phyloP scores from a whole-genome alignment of 2,329 filamentous ascomycete genomes.

The Aspergillus oerlinghausenensis region DNA sequence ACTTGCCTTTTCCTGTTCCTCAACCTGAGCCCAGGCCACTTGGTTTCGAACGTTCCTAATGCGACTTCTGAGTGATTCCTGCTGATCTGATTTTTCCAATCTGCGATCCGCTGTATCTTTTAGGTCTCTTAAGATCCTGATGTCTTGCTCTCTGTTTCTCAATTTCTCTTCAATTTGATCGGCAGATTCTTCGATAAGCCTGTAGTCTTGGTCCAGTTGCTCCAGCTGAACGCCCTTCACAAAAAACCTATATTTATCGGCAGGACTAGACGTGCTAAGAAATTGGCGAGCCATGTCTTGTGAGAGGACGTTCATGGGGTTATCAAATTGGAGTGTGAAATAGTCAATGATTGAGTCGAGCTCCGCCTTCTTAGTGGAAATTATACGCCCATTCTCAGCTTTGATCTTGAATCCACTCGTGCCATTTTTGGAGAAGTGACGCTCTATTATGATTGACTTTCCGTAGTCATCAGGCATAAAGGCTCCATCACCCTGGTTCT shows the following conservation, averaged over 20 bases:
- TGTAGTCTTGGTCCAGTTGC: conserved; percentile 86
- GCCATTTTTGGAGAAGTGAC: conserved; percentile 73
- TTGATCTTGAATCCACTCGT: conserved; percentile 84
- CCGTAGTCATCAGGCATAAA: conserved; percentile 82
- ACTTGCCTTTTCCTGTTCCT: conserved; percentile 61
- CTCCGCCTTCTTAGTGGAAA: conserved; percentile 80
- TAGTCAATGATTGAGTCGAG: conserved; percentile 92
- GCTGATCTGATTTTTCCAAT: conserved; percentile 61
- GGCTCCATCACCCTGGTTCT: conserved; percentile 80
- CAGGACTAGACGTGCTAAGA: conserved; percentile 73
- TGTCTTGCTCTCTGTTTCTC: conserved; percentile 56
- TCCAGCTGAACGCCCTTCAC: conserved; percentile 91
- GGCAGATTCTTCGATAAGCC: conserved; percentile 71
- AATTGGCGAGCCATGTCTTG: conserved; percentile 95
- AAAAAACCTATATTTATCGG: conserved; percentile 94
- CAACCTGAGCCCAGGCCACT: conserved; percentile 83
- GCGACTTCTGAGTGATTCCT: conserved; percentile 60
- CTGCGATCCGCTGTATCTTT: conserved; percentile 60
- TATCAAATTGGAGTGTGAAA: conserved; percentile 90
- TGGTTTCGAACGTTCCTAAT: conserved; percentile 59
- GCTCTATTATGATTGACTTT: conserved; percentile 81
- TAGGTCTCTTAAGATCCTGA: conserved; percentile 56
- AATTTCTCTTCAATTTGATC: conserved; percentile 67
- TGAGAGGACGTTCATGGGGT: conserved; percentile 90
- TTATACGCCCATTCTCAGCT: conserved; percentile 60